Base-by-base conservation (phyloP, 495 filamentous ascomycete genomes). In the Astrothelium subdiscretum region DNA sequence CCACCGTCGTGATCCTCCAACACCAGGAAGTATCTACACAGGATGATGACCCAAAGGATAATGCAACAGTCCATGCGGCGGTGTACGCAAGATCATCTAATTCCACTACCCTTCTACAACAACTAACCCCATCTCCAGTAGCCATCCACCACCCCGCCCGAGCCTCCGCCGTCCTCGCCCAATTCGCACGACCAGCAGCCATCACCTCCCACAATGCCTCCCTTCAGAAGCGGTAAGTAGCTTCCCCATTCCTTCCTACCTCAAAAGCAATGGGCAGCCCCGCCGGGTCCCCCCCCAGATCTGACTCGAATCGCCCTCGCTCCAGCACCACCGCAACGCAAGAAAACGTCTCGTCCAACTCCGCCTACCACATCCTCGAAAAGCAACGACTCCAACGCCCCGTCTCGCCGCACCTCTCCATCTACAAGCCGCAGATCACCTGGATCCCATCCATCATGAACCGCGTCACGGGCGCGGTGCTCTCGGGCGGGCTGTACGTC, bases 341-440 rank as follows among this genome's bases (percentile, higher is more conserved):
- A 85, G 60, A 80, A 81, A 65, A 69, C 87, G 62, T 29, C 48
- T 79, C 79, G 62, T 71, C 79, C 58, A 68, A 75, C 65, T 86
- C 89, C 67, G 82, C 77, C 60, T 74, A 81, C 72, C 69, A 83
- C 66, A 85, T 97, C 78, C 91, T 97, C 73, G 83, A 81, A 65
- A 76, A 83, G 65, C 94, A 99, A 76, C 94, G 94, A 67, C 85
- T 86, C 62, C 71, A 78, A 68, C 95, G 94, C 57, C 94, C 94
- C 67, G 81, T 95, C 63, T 79, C 90, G 40, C 94, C 94, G 48
- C 92, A 99, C 73, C 84, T 99, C 59, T 69, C 75, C 63, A 92
- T 95, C 82, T 99, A 97, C 83, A 80, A 83, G 67, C 87, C 87
- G 64, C 87, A 89, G 76, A 87, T 97, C 70, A 92, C 91, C 60